phyloP scores from a whole-genome alignment of 768 basidiomycete species.

The Rhodotorula taiwanensis region DNA sequence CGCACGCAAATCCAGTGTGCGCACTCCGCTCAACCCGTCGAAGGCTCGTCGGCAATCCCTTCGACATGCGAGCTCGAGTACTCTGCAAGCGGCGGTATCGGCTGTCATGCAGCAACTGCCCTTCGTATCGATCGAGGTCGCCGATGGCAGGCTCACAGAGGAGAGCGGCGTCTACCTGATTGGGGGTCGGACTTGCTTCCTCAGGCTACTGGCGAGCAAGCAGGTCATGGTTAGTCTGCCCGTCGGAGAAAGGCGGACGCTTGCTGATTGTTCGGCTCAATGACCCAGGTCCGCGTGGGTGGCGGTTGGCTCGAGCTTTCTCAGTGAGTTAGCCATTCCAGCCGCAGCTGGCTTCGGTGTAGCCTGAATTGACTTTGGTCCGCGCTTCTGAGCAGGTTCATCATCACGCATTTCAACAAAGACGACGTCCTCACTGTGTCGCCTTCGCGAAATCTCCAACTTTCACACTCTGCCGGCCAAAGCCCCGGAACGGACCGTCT shows the following conservation, averaged over 20 bases:
- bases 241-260: neutral
- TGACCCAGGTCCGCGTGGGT: slow-evolving; percentile 55
- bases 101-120: slow-evolving; percentile 68
- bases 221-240: slow-evolving; percentile 73
- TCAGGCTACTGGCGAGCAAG: slow-evolving; percentile 72
- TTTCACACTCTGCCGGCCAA: no score
- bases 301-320: slow-evolving; percentile 91
- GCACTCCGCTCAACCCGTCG: no score
- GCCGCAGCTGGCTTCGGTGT: neutral
- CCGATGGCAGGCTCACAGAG: slow-evolving; percentile 79
- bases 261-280: neutral
- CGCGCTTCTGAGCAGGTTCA: slow-evolving; percentile 71
- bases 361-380: slow-evolving; percentile 2
- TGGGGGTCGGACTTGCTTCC: slow-evolving; percentile 27
- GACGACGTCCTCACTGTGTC: slow-evolving; percentile 26
- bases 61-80: no score
- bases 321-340: slow-evolving; percentile 51
- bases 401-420: slow-evolving; percentile 43
- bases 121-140: slow-evolving; percentile 45
- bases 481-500: no score
- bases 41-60: no score
- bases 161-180: slow-evolving; percentile 56
- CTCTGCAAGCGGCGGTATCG: slow-evolving; percentile 60
- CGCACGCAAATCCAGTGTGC: no score
- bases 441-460: neutral